Evolutionary conservation across 2,329 filamentous ascomycete genomes (phyloP).

Genomic region (Hymenoscyphus fraxineus): DNA sequence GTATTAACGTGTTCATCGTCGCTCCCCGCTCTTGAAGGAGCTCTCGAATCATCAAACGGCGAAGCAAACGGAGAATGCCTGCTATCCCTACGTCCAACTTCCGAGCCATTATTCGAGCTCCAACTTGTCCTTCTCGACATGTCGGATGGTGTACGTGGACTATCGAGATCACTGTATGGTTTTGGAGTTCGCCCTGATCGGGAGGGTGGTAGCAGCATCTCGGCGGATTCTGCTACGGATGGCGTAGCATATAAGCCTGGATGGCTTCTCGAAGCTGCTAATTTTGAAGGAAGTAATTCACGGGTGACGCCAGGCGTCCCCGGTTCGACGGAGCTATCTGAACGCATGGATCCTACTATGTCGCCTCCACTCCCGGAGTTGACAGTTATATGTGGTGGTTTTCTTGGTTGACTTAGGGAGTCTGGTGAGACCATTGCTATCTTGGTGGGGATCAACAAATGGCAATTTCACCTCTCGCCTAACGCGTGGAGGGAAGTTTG

Average conservation of each 20-base stretch:
- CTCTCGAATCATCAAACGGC: slow-evolving; percentile 37
- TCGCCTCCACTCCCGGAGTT: slow-evolving; percentile 56
- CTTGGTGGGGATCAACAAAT: slow-evolving; percentile 12
- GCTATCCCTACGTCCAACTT: slow-evolving; percentile 50
- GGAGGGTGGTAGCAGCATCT: slow-evolving; percentile 47
- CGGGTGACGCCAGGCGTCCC: slow-evolving; percentile 30
- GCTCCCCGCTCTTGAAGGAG: slow-evolving; percentile 44
- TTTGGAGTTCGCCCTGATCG: slow-evolving; percentile 41
- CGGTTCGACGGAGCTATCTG: slow-evolving; percentile 36
- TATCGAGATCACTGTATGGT: slow-evolving; percentile 47
- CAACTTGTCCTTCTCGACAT: slow-evolving; percentile 60
- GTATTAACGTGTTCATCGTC: slow-evolving; percentile 65
- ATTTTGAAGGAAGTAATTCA: slow-evolving; percentile 29
- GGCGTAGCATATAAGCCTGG: slow-evolving; percentile 28
- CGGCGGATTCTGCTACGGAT: slow-evolving; percentile 39
- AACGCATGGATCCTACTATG: slow-evolving; percentile 32
- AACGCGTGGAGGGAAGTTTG: not conserved
- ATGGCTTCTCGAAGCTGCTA: slow-evolving; percentile 13
- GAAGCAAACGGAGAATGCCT: slow-evolving; percentile 35
- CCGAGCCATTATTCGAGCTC: slow-evolving; percentile 45
- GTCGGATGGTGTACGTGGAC: slow-evolving; percentile 40
- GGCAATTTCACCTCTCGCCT: slow-evolving; percentile 19
- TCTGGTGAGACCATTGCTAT: slow-evolving; percentile 17
- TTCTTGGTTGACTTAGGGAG: slow-evolving; percentile 15
- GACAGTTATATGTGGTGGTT: slow-evolving; percentile 58